Evolutionary conservation across 768 basidiomycete genomes (phyloP).

Genomic region (Suillus ampliporus): DNA sequence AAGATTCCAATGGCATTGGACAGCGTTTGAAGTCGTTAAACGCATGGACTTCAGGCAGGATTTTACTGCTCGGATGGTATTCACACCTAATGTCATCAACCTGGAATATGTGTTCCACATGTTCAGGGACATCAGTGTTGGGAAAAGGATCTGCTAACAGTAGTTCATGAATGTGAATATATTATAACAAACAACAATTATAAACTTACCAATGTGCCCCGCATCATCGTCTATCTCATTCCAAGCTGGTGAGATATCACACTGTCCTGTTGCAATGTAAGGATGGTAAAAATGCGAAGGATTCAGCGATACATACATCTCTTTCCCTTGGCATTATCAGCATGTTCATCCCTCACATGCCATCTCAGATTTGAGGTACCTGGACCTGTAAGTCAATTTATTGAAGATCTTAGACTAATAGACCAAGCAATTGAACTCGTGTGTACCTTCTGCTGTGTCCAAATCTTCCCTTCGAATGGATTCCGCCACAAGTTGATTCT

Average conservation of each 20-base stretch:
- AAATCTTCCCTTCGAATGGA: background rate
- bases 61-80: conserved; percentile 27
- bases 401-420: no score
- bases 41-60: conserved; percentile 10
- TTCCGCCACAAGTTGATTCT: background rate
- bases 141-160: background rate
- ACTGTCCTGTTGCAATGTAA: background rate
- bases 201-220: background rate
- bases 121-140: background rate
- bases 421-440: background rate
- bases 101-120: background rate
- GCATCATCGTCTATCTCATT: background rate
- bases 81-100: conserved; percentile 29
- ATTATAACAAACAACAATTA: background rate
- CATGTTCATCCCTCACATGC: background rate
- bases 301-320: background rate
- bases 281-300: no score
- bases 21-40: conserved; percentile 22
- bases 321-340: background rate
- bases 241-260: background rate
- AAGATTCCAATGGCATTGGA: conserved; percentile 3
- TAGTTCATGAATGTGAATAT: background rate
- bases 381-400: background rate
- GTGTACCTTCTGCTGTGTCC: background rate
- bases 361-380: background rate